Percentiles rank a stretch among this genome's conserved stretches.
Evolutionary conservation across 352 stramenopile species (phyloP).

Genomic region (Phytophthora idaei): DNA sequence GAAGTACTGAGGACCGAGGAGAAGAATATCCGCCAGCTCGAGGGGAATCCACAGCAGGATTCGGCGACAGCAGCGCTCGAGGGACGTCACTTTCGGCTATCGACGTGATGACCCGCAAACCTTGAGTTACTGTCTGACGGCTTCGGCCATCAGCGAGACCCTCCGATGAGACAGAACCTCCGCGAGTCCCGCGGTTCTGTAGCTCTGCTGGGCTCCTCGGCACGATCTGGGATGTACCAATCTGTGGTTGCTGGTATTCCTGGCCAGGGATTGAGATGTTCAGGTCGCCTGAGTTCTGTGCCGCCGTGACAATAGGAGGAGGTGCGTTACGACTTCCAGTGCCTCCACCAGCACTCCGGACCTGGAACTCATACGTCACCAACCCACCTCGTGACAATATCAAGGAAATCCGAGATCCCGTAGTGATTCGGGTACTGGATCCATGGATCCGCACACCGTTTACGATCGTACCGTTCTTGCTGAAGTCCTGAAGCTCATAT

Average conservation of each 20-base stretch:
- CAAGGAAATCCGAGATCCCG: slow-evolving; percentile 82
- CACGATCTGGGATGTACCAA: slow-evolving; percentile 30
- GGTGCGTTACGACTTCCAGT: slow-evolving; percentile 33
- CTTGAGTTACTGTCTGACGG: slow-evolving; percentile 57
- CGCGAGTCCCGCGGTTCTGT: slow-evolving; percentile 72
- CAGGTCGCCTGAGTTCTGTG: slow-evolving; percentile 47
- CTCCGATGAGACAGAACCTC: slow-evolving; percentile 29
- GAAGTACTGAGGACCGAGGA: slow-evolving; percentile 72
- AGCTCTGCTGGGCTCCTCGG: slow-evolving; percentile 81
- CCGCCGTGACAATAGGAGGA: slow-evolving; percentile 56
- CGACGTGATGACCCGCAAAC: slow-evolving; percentile 83
- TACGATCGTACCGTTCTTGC: slow-evolving; percentile 90
- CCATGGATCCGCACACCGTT: slow-evolving; percentile 88
- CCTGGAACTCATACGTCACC: slow-evolving; percentile 89
- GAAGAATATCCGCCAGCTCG: slow-evolving; percentile 78
- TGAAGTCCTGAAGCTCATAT: slow-evolving; percentile 89
- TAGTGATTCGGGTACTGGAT: slow-evolving; percentile 68
- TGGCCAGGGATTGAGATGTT: slow-evolving; percentile 61
- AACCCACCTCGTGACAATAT: slow-evolving; percentile 85
- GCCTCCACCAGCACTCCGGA: slow-evolving; percentile 31
- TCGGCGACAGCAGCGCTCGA: slow-evolving; percentile 81
- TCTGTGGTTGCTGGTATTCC: slow-evolving; percentile 75
- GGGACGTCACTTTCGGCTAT: slow-evolving; percentile 83
- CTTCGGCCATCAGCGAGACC: slow-evolving; percentile 14
- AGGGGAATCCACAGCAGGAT: slow-evolving; percentile 85